A percentile compares a stretch with the other conserved stretches of the same genome.
phyloP scores from a whole-genome alignment of 345 rosid genomes.

The Salix caprea region DNA sequence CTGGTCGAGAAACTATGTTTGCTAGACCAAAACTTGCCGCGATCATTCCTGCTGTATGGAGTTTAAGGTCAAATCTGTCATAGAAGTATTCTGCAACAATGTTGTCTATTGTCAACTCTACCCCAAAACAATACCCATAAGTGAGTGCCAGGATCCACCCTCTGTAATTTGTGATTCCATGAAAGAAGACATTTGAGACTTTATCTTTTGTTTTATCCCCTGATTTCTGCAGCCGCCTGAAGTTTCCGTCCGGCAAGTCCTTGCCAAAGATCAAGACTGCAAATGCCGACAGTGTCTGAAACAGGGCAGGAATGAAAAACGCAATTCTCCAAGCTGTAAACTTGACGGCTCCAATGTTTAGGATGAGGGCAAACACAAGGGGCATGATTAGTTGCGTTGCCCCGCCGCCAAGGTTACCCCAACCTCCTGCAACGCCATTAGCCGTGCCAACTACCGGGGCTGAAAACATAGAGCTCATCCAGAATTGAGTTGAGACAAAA shows the following conservation, averaged over 20 bases:
- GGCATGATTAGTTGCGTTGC: conserved; percentile 97
- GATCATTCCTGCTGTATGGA: conserved; percentile 75
- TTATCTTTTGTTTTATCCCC: conserved; percentile 68
- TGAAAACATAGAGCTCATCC: conserved; percentile 95
- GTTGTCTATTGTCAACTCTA: conserved; percentile 79
- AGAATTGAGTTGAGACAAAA: conserved; percentile 83
- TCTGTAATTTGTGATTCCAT: conserved; percentile 62
- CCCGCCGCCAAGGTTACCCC: conserved; percentile 93
- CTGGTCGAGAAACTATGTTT: conserved; percentile 65
- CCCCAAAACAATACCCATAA: conserved; percentile 88
- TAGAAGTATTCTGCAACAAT: conserved; percentile 82
- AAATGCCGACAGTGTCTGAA: conserved; percentile 66
- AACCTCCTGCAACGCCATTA: conserved; percentile 74
- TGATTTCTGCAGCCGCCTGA: conserved; percentile 46
- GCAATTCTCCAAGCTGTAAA: conserved; percentile 90
- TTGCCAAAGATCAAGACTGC: conserved; percentile 64
- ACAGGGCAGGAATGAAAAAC: conserved; percentile 71
- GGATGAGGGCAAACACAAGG: conserved; percentile 46
- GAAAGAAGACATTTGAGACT: conserved; percentile 37
- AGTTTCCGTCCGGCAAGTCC: conserved; percentile 83
- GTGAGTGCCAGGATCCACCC: conserved; percentile 79
- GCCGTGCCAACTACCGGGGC: conserved; percentile 68
- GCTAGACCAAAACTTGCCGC: conserved; percentile 85
- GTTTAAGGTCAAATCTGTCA: conserved; percentile 67
- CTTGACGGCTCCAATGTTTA: conserved; percentile 49